Evolutionary conservation across 805 yeast species (phyloP).

Genomic region (Spathaspora arborariae): DNA sequence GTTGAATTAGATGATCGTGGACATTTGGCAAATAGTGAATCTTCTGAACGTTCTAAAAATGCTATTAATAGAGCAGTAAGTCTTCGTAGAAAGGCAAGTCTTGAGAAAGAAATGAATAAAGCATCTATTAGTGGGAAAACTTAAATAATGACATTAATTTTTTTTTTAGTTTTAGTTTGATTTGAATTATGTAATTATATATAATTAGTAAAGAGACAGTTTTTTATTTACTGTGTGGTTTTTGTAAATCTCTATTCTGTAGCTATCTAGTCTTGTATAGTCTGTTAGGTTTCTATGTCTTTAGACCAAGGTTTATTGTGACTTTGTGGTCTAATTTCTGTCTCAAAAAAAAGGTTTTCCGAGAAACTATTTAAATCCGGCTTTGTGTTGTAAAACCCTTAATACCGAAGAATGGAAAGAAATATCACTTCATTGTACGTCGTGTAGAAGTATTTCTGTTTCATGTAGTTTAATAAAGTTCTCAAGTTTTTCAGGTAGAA

Average conservation of each 20-base stretch:
- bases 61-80: conserved; percentile 30
- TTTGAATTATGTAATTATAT: too few relatives aligned
- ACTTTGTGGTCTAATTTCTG: too few relatives aligned
- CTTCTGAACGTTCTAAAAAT: conserved; percentile 38
- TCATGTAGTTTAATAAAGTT: background rate
- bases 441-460: too few relatives aligned
- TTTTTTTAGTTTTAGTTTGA: too few relatives aligned
- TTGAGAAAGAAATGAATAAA: background rate
- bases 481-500: background rate
- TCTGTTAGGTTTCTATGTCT: too few relatives aligned
- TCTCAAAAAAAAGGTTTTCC: too few relatives aligned
- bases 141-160: too few relatives aligned
- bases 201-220: background rate
- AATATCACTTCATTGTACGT: too few relatives aligned
- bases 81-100: conserved; percentile 7
- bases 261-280: too few relatives aligned
- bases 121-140: background rate
- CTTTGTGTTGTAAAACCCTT: background rate
- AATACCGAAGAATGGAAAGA: background rate
- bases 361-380: background rate
- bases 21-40: conserved; percentile 50
- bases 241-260: too few relatives aligned
- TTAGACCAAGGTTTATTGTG: too few relatives aligned
- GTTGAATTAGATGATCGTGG: conserved; percentile 77
- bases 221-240: too few relatives aligned